phyloP scores from a whole-genome alignment of 106 monocot genomes.

The Dactylorhiza incarnata region DNA sequence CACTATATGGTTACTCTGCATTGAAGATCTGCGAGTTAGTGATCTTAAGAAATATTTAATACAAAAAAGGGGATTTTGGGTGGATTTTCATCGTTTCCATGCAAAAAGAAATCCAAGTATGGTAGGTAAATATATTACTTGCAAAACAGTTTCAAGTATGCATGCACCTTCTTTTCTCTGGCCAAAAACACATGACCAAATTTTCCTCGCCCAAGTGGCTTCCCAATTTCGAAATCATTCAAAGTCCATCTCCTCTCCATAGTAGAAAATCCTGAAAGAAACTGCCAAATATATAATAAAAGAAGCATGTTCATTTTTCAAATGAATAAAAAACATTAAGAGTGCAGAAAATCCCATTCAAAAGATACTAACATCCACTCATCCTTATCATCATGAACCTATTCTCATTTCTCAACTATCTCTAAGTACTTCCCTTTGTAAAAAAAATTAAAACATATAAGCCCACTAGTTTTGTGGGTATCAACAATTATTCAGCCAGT shows the following conservation, averaged over 20 bases:
- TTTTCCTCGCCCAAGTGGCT: constrained; percentile 90
- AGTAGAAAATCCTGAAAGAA: constrained; percentile 20
- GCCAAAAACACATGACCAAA: constrained; percentile 97
- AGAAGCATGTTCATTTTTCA: background rate
- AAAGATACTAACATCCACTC: too few species aligned
- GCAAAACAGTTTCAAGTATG: too few species aligned
- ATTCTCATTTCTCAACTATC: too few species aligned
- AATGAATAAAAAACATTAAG: background rate
- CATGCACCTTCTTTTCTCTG: constrained; percentile 68
- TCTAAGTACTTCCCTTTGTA: too few species aligned
- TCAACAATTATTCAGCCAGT: too few species aligned
- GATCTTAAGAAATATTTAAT: background rate
- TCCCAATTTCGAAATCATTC: constrained; percentile 86
- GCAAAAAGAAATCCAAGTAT: background rate
- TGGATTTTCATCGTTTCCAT: background rate
- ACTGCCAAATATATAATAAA: too few species aligned
- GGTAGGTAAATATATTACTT: too few species aligned
- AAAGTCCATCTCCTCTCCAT: constrained; percentile 73
- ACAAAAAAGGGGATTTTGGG: background rate
- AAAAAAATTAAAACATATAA: too few species aligned
- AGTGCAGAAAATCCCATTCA: too few species aligned
- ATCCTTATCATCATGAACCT: too few species aligned
- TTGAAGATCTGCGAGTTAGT: background rate
- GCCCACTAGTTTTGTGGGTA: too few species aligned
- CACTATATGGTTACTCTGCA: constrained; percentile 90